phyloP scores from a whole-genome alignment of 1,139 yeast species.

The Candida sp. region DNA sequence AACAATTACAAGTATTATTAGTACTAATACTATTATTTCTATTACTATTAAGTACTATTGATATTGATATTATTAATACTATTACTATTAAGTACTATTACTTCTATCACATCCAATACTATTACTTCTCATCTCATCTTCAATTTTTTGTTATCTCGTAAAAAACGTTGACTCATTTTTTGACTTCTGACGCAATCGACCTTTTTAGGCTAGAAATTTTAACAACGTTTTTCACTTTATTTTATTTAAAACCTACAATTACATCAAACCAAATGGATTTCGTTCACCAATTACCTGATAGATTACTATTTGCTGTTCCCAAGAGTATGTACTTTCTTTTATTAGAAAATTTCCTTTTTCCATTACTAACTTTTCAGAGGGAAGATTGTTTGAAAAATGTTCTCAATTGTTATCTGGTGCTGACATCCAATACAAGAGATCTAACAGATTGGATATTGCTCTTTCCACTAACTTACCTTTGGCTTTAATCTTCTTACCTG shows the following conservation, averaged over 20 bases:
- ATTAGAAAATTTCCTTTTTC: background rate
- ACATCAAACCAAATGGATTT: conserved; percentile 65
- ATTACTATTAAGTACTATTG: too few species aligned
- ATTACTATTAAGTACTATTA: too few species aligned
- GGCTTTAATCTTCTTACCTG: conserved; percentile 92
- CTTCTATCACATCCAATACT: too few species aligned
- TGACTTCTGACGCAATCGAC: background rate
- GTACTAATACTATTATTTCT: too few species aligned
- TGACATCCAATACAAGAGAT: conserved; percentile 88
- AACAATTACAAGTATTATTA: too few species aligned
- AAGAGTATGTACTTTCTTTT: conserved; percentile 73
- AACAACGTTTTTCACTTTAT: background rate
- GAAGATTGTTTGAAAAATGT: conserved; percentile 89
- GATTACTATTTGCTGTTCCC: conserved; percentile 93
- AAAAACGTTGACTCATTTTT: too few species aligned
- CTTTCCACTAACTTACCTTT: conserved; percentile 88
- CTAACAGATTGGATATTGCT: conserved; percentile 91
- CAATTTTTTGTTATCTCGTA: too few species aligned
- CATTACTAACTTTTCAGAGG: conserved; percentile 49
- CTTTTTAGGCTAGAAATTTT: background rate
- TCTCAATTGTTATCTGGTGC: conserved; percentile 79
- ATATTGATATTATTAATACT: too few species aligned
- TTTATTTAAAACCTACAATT: background rate
- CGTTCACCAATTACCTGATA: conserved; percentile 90
- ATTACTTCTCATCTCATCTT: too few species aligned